Evolutionary conservation across 805 yeast genomes (phyloP).

Genomic region (Zygosaccharomyces bailii): DNA sequence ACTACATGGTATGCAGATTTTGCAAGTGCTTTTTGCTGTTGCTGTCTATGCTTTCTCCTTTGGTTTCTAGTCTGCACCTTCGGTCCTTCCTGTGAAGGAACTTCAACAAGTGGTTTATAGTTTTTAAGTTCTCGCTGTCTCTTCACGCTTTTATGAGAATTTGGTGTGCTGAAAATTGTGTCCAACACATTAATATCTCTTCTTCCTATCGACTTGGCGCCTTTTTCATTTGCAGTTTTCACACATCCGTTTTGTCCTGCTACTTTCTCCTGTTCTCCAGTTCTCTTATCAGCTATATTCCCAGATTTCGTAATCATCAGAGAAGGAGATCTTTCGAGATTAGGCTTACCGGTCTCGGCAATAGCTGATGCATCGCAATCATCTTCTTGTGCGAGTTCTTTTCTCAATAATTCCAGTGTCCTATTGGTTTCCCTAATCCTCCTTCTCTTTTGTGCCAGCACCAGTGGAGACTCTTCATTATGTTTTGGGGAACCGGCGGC

Average conservation of each 20-base stretch:
- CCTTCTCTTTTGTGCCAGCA: conserved; percentile 24
- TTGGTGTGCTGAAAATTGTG: conserved; percentile 22
- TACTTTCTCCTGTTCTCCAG: neutral
- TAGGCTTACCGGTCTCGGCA: conserved; percentile 1
- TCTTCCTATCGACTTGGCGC: conserved; percentile 17
- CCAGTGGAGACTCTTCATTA: conserved; percentile 26
- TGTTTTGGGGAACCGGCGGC: conserved; percentile 4
- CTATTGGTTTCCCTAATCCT: conserved; percentile 21
- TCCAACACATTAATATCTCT: conserved; percentile 27
- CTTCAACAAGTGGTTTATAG: conserved; percentile 17
- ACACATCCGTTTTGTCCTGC: conserved; percentile 1
- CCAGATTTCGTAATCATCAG: conserved; percentile 18
- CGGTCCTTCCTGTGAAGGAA: conserved; percentile 22
- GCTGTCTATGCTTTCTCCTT: conserved; percentile 4
- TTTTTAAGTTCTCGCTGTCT: conserved; percentile 22
- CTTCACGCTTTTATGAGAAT: conserved; percentile 7
- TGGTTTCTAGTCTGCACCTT: conserved; percentile 7
- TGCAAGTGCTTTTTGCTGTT: neutral
- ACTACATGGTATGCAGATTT: neutral
- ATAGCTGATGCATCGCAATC: conserved; percentile 4
- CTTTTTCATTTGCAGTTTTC: conserved; percentile 7
- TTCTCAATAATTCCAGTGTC: conserved; percentile 17
- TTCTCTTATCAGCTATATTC: neutral
- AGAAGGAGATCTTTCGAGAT: conserved; percentile 16
- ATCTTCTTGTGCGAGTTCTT: conserved; percentile 15